Evolutionary conservation across 805 yeast species (phyloP), one percentile per base, ranked within the genome.

Genomic region (Kodamaea hsintzibuensis): DNA sequence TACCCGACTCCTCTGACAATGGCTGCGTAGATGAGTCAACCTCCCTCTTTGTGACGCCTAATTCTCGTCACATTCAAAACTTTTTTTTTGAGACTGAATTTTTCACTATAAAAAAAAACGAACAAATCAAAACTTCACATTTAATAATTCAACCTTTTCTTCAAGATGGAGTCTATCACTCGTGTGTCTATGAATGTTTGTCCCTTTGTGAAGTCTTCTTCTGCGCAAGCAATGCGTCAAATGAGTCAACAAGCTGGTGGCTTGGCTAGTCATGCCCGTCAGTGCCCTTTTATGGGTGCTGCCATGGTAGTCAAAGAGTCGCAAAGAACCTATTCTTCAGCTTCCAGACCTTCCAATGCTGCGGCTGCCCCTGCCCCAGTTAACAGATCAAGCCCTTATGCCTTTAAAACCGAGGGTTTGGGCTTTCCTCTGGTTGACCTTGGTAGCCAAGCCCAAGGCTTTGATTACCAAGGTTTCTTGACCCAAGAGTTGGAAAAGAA

Each of bases 211-310:
- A 82, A 82, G 65, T 70, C 84, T 19, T 77, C 84, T 19, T 78
- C 89, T 3, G 74, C 86, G 17, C 74, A 82, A 49, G 78, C 86
- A 13, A 75, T 90, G 66, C 83, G 87, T 63, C 75, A 78, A 58
- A 66, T 88, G 60, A 78, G 86, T 50, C 67, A 69, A 17, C 60
- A 67, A 53, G 66, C 80, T 33, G 71, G 66, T 37, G 64, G 71
- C 22, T 80, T 88, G 66, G 74, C 79, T 47, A 64, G 72, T 45
- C 82, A 82, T 58, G 97, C 96, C 51, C 70, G 80, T 45, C 81
- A 79, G 56, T 92, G 98, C 71, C 98, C 98, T n/a, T 88, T 91
- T 53, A 89, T 91, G 88, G 90, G 90, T 22, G 84, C 85, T 50
- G 97, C 96, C 38, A 72, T 91, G 51, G 66, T 66, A 59, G 78